Evolutionary conservation across 1,284 basidiomycete genomes (phyloP), one percentile per base, ranked within the genome.

Genomic region (Marasmius fiardii): DNA sequence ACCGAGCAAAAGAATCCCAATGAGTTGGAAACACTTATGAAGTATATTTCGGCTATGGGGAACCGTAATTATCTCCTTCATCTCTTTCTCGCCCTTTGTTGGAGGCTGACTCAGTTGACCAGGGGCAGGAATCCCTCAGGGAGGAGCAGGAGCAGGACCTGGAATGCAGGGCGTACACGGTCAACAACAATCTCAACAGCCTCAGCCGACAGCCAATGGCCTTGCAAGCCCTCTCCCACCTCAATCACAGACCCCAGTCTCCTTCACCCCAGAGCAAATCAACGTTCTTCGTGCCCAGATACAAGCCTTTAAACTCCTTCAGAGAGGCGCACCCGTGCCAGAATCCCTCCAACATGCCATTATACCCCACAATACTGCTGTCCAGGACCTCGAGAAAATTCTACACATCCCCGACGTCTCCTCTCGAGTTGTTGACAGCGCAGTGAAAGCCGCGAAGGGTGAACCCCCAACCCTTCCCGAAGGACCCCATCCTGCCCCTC

Each of bases 231-330:
- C 49, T 62, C 71, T 37, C 71, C 72, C 44, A 65, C 72, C 43
- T 70, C 81, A 65, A 31, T 47, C 41, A 20, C 68, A 81, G 45
- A 84, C 84, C 0, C 86, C 88, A 26, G 80, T 90, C n/a, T 86
- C 88, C 3, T 93, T 98, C 71, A 90, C 90, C 1, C 77, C 75
- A 1, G 90, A 92, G 53, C 95, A 98, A 68, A 88, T 97, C 53
- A 82, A 81, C 43, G 86, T 92, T 24, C 83, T 98, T 39, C 85
- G 92, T 53, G 85, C 90, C 0, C 96, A 99, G 68, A 93, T 98
- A 45, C 82, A 88, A 56, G 93, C 95, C 0, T 97, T 90, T 77
- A 93, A 93, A 67, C 83, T 90, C 58, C 81, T 98, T 59, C 79
- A 81, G 20, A 85, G 88, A 24, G 92, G 93, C 51, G 71, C 88